A percentile compares a stretch with the other conserved stretches of the same genome.
These are phyloP conservation scores for Emydomyces testavorans DNA, from an alignment of 2,329 filamentous ascomycete genomes.

Conservation along the genomic window DNA sequence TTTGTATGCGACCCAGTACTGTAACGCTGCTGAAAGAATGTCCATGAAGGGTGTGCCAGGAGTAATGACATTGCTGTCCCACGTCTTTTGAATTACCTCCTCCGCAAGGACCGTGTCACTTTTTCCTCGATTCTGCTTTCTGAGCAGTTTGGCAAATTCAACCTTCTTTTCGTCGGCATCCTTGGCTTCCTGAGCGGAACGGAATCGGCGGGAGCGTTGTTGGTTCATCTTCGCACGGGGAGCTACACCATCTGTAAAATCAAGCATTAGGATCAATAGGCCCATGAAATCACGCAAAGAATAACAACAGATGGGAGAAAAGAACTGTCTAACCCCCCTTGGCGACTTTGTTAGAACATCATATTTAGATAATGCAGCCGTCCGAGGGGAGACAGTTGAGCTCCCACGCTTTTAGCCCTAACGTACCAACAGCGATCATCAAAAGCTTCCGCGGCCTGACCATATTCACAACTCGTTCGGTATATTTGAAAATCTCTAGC, in stretches of 20 bases:
- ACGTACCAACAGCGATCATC: conserved; percentile 83
- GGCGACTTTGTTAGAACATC: conserved; percentile 21
- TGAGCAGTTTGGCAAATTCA: conserved; percentile 73
- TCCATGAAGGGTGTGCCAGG: conserved; percentile 99
- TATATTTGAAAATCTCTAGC: conserved; percentile 95
- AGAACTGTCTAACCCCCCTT: conserved; percentile 23
- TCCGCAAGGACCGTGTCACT: conserved; percentile 51
- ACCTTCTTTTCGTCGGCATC: conserved; percentile 88
- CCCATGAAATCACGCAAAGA: not conserved
- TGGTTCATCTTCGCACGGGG: conserved; percentile 99
- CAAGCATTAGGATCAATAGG: conserved; percentile 21
- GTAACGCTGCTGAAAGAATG: conserved; percentile 73
- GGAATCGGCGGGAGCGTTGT: conserved; percentile 89
- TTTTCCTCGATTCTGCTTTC: conserved; percentile 59
- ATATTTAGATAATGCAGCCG: conserved; percentile 22
- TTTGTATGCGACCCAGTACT: conserved; percentile 97
- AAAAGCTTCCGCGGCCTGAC: conserved; percentile 88
- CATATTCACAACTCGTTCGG: conserved; percentile 98
- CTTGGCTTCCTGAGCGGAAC: conserved; percentile 83
- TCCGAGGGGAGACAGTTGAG: conserved; percentile 19
- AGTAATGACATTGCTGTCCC: conserved; percentile 81
- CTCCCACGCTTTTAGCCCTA: conserved; percentile 9
- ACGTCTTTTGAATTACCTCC: conserved; percentile 68
- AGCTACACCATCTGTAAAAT: conserved; percentile 69
- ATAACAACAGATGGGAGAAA: not conserved